Conservation (phyloP, 164 flowering plant species). For the Pachysandra terminalis region DNA sequence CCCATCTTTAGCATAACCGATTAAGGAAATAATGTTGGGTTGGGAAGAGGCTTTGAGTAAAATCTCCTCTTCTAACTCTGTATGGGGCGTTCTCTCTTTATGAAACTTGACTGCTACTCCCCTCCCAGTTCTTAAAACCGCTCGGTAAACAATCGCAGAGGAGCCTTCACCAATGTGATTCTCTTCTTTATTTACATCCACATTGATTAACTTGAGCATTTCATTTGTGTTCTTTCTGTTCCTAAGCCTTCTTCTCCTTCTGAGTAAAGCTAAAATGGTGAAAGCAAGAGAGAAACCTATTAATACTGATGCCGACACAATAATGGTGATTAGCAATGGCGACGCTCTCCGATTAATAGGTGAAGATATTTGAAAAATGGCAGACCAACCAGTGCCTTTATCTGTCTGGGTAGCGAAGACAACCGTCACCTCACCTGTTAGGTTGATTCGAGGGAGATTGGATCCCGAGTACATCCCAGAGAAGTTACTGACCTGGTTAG, state of each 20-base stretch:
- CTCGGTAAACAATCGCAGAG: constrained; percentile 13
- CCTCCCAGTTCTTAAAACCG: constrained; percentile 5
- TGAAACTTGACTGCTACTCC: constrained; percentile 11
- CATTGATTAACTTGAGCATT: constrained; percentile 1
- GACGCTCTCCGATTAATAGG: constrained; percentile 1
- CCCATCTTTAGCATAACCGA: constrained; percentile 10
- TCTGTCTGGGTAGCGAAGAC: constrained; percentile 12
- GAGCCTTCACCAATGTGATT: constrained; percentile 9
- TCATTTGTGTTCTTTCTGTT: constrained; percentile 7
- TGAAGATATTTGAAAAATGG: constrained; percentile 15
- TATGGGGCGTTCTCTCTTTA: constrained; percentile 1
- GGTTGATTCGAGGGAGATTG: constrained; percentile 14
- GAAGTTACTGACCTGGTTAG: constrained; percentile 9
- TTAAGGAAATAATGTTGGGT: constrained; percentile 11
- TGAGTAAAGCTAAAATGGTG: constrained; percentile 1
- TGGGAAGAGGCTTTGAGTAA: constrained; percentile 12
- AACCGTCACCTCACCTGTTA: constrained; percentile 14
- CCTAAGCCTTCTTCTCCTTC: background rate
- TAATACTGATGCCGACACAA: constrained; percentile 1
- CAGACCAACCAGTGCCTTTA: constrained; percentile 19
- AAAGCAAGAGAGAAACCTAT: constrained; percentile 6
- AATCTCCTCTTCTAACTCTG: constrained; percentile 18
- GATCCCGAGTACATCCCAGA: constrained; percentile 11
- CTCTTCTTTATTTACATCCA: constrained; percentile 5
- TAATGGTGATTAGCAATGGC: constrained; percentile 1